Percentiles rank a stretch among this genome's conserved stretches.
These are phyloP conservation scores for Penicillium odoratum DNA, from an alignment of 495 filamentous ascomycete genomes.

Conservation along the genomic window DNA sequence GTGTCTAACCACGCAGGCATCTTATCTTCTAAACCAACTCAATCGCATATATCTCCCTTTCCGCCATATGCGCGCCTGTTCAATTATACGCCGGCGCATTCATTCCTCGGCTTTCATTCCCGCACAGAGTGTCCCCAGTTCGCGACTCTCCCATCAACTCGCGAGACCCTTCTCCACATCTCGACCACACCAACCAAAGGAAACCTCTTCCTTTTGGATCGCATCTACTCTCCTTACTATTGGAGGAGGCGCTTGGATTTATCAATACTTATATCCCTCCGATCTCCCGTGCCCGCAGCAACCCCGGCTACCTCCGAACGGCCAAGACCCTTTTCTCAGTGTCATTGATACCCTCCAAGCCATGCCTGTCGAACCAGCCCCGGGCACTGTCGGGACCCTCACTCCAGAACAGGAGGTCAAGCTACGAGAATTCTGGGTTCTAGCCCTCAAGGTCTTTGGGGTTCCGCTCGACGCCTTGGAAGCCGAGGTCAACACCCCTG, in stretches of 20 bases:
- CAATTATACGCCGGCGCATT: constrained; percentile 33
- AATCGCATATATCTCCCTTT: constrained; percentile 4
- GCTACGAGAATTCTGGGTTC: constrained; percentile 81
- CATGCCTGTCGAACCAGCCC: constrained; percentile 48
- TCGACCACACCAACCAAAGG: constrained; percentile 29
- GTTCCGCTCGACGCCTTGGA: constrained; percentile 47
- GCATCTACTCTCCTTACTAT: constrained; percentile 34
- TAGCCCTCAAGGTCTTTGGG: constrained; percentile 77
- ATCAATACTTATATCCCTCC: constrained; percentile 29
- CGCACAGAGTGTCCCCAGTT: constrained; percentile 30
- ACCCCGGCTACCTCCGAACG: neutral
- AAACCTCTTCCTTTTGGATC: constrained; percentile 44
- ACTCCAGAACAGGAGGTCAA: constrained; percentile 87
- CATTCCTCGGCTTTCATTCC: constrained; percentile 38
- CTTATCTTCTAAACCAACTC: constrained; percentile 12
- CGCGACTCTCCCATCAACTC: constrained; percentile 23
- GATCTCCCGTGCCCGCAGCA: constrained; percentile 5
- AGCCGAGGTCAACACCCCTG: constrained; percentile 11
- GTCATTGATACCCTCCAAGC: constrained; percentile 44
- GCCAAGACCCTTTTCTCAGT: constrained; percentile 35
- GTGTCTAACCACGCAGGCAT: constrained; percentile 6
- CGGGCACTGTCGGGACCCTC: constrained; percentile 83
- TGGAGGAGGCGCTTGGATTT: constrained; percentile 39
- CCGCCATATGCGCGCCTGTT: constrained; percentile 42
- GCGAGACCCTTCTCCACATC: constrained; percentile 33